Conservation (phyloP, 202 grass and related monocot species). For the Panicum hallii region DNA sequence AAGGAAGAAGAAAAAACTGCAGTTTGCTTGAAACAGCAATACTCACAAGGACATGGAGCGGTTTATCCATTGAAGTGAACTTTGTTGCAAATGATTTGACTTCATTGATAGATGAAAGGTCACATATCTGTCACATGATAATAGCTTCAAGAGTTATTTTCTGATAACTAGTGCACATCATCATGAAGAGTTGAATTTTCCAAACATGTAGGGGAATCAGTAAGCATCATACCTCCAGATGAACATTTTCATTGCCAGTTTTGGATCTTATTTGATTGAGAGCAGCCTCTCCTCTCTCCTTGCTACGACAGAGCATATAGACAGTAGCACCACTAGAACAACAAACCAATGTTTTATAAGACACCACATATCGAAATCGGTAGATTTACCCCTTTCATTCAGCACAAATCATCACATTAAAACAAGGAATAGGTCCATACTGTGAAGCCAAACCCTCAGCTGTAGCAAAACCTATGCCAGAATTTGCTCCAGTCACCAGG, state of each 20-base stretch:
- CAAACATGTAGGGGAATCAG: slow-evolving; percentile 1
- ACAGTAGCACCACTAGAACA: slow-evolving; percentile 84
- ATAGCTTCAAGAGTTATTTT: not conserved
- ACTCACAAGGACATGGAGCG: slow-evolving; percentile 89
- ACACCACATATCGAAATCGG: not conserved
- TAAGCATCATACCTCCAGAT: slow-evolving; percentile 67
- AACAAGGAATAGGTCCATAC: slow-evolving; percentile 52
- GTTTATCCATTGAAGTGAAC: slow-evolving; percentile 69
- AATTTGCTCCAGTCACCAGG: slow-evolving; percentile 91
- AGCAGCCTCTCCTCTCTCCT: slow-evolving; percentile 82
- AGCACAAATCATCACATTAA: not conserved
- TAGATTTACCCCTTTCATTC: not conserved
- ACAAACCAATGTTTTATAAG: not conserved
- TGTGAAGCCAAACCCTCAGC: slow-evolving; percentile 83
- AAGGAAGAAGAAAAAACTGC: not conserved
- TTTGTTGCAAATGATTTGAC: slow-evolving; percentile 78
- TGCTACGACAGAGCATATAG: slow-evolving; percentile 95
- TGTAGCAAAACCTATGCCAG: slow-evolving; percentile 85
- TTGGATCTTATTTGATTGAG: slow-evolving; percentile 73
- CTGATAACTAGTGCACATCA: not conserved
- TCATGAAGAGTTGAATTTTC: slow-evolving; percentile 1
- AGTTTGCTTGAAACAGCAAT: slow-evolving; percentile 3
- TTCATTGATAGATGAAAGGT: slow-evolving; percentile 83
- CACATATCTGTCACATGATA: slow-evolving; percentile 67
- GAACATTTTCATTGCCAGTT: slow-evolving; percentile 81